A percentile compares a stretch with the other conserved stretches of the same genome.
Conservation (phyloP, 805 yeast genomes). For the Metschnikowia anglica region DNA sequence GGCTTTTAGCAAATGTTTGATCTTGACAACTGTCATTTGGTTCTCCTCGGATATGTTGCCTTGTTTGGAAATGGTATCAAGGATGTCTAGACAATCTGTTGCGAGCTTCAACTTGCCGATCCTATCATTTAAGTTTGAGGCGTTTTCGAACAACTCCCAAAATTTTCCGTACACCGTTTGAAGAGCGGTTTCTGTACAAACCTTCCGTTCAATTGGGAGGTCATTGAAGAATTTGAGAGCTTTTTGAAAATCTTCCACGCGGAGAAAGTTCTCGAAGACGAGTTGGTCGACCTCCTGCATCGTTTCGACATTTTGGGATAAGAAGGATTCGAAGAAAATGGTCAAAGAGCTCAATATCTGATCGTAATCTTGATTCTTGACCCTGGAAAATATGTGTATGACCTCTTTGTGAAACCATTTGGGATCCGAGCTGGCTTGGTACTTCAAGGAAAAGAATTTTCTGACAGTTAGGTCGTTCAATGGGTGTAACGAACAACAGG, state of each 20-base stretch:
- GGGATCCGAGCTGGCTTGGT: slow-evolving; percentile 8
- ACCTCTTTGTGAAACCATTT: slow-evolving; percentile 28
- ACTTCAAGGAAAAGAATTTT: slow-evolving; percentile 29
- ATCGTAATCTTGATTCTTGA: slow-evolving; percentile 24
- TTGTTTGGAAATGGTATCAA: slow-evolving; percentile 19
- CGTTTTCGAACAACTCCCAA: slow-evolving; percentile 34
- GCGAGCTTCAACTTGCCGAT: slow-evolving; percentile 31
- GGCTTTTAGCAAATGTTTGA: slow-evolving; percentile 40
- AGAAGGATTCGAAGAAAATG: slow-evolving; percentile 26
- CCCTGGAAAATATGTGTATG: slow-evolving; percentile 24
- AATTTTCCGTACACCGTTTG: slow-evolving; percentile 25
- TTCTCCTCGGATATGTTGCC: neutral
- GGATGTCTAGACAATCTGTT: slow-evolving; percentile 26
- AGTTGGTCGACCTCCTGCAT: slow-evolving; percentile 20
- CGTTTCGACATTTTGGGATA: slow-evolving; percentile 12
- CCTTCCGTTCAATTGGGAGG: slow-evolving; percentile 17
- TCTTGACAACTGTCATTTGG: slow-evolving; percentile 17
- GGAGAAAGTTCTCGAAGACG: slow-evolving; percentile 31
- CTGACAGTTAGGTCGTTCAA: slow-evolving; percentile 35
- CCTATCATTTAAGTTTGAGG: slow-evolving; percentile 35
- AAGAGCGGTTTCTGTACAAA: slow-evolving; percentile 10
- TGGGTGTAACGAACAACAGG: slow-evolving; percentile 36
- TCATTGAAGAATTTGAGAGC: slow-evolving; percentile 20
- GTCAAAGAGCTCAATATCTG: slow-evolving; percentile 23
- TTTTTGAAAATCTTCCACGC: slow-evolving; percentile 28